Percentiles rank a stretch among this genome's conserved stretches.
phyloP scores from a whole-genome alignment of 768 basidiomycete species.

The Agrocybe praecox region DNA sequence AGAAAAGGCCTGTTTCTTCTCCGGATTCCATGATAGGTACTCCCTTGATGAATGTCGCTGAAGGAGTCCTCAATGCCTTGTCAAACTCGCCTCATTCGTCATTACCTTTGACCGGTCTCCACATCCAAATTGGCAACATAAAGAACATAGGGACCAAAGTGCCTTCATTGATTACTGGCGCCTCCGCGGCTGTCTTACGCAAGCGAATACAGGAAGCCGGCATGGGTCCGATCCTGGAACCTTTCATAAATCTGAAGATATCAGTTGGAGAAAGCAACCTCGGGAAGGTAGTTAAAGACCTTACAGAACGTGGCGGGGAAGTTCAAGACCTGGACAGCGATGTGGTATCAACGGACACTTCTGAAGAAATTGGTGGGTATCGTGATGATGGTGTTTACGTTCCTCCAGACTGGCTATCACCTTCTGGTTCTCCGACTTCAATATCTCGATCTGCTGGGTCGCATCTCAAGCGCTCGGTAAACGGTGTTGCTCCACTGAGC shows the following conservation, averaged over 20 bases:
- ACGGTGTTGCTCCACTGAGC: slow-evolving; percentile 77
- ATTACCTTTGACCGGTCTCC: slow-evolving; percentile 66
- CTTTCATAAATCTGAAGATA: slow-evolving; percentile 71
- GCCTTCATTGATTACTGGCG: slow-evolving; percentile 63
- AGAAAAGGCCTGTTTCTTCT: slow-evolving; percentile 51
- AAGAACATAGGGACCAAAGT: slow-evolving; percentile 42
- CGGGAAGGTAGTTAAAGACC: slow-evolving; percentile 79
- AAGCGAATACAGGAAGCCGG: slow-evolving; percentile 62
- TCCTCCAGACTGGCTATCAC: slow-evolving; percentile 77
- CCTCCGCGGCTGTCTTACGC: slow-evolving; percentile 65
- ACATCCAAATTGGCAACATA: slow-evolving; percentile 54
- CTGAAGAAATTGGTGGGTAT: slow-evolving; percentile 47
- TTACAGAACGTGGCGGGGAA: slow-evolving; percentile 85
- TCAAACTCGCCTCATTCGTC: slow-evolving; percentile 82
- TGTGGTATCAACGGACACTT: slow-evolving; percentile 31
- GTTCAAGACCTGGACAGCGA: slow-evolving; percentile 65
- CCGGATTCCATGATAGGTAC: slow-evolving; percentile 55
- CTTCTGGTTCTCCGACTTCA: slow-evolving; percentile 48
- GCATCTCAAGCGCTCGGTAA: slow-evolving; percentile 63
- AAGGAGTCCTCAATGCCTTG: slow-evolving; percentile 70
- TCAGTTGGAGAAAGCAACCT: slow-evolving; percentile 66
- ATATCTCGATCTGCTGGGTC: slow-evolving; percentile 25
- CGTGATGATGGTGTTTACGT: slow-evolving; percentile 70
- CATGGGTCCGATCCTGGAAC: slow-evolving; percentile 77
- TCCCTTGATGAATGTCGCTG: slow-evolving; percentile 52